phyloP scores from a whole-genome alignment of 192 early-diverging fungal genomes.

The Entomortierella chlamydospora region DNA sequence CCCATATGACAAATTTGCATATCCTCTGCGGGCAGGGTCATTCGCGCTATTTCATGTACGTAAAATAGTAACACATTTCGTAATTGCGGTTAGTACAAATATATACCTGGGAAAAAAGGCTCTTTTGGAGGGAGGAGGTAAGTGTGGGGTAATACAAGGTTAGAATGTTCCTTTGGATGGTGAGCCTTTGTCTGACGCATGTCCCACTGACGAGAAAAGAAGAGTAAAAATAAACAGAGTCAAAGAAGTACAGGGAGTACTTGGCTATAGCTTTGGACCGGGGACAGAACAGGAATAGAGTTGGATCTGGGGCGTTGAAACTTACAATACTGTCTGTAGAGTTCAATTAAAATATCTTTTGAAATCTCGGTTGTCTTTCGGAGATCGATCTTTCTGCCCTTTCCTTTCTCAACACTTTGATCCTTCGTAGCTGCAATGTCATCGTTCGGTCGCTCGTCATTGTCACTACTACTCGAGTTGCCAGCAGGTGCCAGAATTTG shows the following conservation, averaged over 20 bases:
- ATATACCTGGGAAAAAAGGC: not conserved
- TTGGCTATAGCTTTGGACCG: too few relatives aligned
- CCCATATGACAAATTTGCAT: conserved; percentile 42
- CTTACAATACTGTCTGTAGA: conserved; percentile 42
- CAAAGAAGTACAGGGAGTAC: not conserved
- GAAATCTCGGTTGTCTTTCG: conserved; percentile 30
- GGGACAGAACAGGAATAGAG: too few relatives aligned
- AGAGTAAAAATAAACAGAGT: not conserved
- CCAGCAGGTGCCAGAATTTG: too few relatives aligned
- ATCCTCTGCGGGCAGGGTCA: conserved; percentile 24
- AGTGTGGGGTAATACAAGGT: not conserved
- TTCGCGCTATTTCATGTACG: conserved; percentile 13
- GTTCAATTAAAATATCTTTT: conserved; percentile 22
- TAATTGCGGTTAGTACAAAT: not conserved
- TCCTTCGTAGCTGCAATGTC: conserved; percentile 1
- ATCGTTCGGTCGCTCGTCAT: not conserved
- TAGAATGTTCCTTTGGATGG: not conserved
- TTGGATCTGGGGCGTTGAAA: too few relatives aligned
- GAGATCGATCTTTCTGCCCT: conserved; percentile 29
- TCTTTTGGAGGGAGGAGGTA: not conserved
- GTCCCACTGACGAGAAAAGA: not conserved
- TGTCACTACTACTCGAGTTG: not conserved
- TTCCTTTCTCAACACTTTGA: conserved; percentile 19
- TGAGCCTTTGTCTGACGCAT: too few relatives aligned
- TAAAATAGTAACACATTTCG: not conserved